Percentiles rank a stretch among this genome's conserved stretches.
These are phyloP conservation scores for Beauveria bassiana DNA, from an alignment of 2,329 filamentous ascomycete species.

Conservation along the genomic window DNA sequence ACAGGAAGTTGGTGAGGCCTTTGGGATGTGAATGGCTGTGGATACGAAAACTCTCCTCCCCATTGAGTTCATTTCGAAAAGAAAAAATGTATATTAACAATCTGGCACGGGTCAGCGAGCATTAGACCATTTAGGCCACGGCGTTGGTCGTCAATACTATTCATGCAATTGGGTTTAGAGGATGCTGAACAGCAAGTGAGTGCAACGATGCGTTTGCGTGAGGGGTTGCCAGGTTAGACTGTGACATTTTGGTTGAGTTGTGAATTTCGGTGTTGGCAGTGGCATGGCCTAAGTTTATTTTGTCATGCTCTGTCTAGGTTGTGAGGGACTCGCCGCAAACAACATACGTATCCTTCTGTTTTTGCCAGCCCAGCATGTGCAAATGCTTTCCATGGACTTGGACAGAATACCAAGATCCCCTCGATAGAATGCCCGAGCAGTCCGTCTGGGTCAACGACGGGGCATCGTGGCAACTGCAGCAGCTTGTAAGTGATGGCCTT, in stretches of 20 bases:
- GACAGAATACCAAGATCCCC: slow-evolving; percentile 37
- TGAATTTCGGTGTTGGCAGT: not conserved
- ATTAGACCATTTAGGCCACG: slow-evolving; percentile 35
- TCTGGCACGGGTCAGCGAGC: slow-evolving; percentile 33
- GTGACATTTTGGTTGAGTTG: not conserved
- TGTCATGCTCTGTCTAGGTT: not conserved
- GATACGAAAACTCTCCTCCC: slow-evolving; percentile 43
- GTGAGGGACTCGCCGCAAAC: not conserved
- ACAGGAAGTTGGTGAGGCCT: not conserved
- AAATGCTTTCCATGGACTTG: slow-evolving; percentile 44
- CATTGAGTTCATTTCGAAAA: slow-evolving; percentile 20
- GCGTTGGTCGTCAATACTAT: slow-evolving; percentile 23
- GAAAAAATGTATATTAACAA: slow-evolving; percentile 44
- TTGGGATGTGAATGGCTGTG: not conserved
- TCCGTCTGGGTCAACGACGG: slow-evolving; percentile 35
- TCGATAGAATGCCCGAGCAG: slow-evolving; percentile 30
- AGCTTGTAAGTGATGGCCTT: slow-evolving; percentile 27
- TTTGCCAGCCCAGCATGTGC: slow-evolving; percentile 34
- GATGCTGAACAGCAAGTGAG: not conserved
- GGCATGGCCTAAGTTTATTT: not conserved
- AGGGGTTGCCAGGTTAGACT: too few species aligned
- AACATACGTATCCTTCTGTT: not conserved
- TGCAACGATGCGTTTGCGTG: too few species aligned
- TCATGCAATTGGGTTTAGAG: slow-evolving; percentile 14
- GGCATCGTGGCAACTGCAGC: slow-evolving; percentile 28